A percentile compares a stretch with the other conserved stretches of the same genome.
These are phyloP conservation scores for Cucurbita ficifolia DNA, from an alignment of 306 rosid genomes.

Conservation along the genomic window DNA sequence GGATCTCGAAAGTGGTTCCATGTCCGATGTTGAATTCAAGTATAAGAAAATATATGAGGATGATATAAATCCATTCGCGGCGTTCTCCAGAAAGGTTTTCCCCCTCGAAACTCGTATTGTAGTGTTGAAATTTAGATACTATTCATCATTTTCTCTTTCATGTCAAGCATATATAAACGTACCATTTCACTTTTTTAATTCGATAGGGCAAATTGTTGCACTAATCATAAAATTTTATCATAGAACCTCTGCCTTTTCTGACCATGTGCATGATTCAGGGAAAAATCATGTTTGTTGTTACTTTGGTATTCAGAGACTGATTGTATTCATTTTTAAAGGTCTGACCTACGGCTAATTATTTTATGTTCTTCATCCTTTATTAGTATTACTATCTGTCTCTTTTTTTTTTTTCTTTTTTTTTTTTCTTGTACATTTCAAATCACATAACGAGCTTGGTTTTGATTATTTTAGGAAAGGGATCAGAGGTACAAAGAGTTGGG, in stretches of 20 bases:
- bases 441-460: constrained; percentile 9
- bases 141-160: not conserved
- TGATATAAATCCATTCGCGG: constrained; percentile 97
- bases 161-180: not conserved
- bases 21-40: constrained; percentile 95
- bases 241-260: not conserved
- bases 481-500: constrained; percentile 97
- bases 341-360: not conserved
- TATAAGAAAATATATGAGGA: constrained; percentile 97
- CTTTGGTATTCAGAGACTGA: too few species aligned
- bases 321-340: not conserved
- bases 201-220: not conserved
- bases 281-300: not conserved
- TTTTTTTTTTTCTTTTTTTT: not conserved
- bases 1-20: constrained; percentile 88
- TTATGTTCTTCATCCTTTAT: not conserved
- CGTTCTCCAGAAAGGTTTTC: constrained; percentile 86
- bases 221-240: not conserved
- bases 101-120: not conserved
- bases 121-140: not conserved
- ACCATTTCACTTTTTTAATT: not conserved
- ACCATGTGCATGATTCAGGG: too few species aligned
- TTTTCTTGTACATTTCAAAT: not conserved
- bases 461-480: constrained; percentile 66
- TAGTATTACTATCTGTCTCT: not conserved